These are phyloP conservation scores for Monascus ruber DNA, from an alignment of 2,329 filamentous ascomycete genomes.

Conservation along the genomic window DNA sequence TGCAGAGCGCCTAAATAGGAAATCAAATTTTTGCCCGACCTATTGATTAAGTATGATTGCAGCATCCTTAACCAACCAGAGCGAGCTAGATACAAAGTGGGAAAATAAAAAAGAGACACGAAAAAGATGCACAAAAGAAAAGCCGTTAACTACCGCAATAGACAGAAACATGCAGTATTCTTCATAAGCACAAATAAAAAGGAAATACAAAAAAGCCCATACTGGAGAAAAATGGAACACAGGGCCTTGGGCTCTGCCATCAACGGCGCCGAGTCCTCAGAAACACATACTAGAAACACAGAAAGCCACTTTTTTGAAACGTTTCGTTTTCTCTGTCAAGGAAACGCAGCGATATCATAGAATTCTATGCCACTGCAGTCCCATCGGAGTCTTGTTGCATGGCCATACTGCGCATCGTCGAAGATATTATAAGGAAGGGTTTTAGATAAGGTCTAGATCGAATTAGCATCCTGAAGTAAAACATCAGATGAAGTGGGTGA, in stretches of 20 bases:
- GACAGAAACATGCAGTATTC: conserved; percentile 26
- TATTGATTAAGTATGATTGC: conserved; percentile 25
- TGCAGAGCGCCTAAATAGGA: conserved; percentile 15
- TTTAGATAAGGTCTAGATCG: conserved; percentile 33
- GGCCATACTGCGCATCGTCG: conserved; percentile 19
- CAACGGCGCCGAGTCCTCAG: conserved; percentile 8
- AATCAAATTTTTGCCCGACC: conserved; percentile 27
- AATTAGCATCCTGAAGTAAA: conserved; percentile 5
- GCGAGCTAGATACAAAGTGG: conserved; percentile 25
- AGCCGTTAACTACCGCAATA: conserved; percentile 24
- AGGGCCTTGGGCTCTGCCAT: conserved; percentile 2
- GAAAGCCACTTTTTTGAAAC: conserved; percentile 31
- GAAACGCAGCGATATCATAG: conserved; percentile 16
- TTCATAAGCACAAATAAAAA: conserved; percentile 24
- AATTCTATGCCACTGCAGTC: conserved; percentile 14
- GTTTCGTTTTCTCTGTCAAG: conserved; percentile 15
- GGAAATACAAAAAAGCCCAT: conserved; percentile 30
- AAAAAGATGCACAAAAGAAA: conserved; percentile 17
- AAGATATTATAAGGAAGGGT: conserved; percentile 19
- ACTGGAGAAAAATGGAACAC: conserved; percentile 8
- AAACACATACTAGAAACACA: conserved; percentile 24
- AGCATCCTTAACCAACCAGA: conserved; percentile 27
- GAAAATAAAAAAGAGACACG: conserved; percentile 16
- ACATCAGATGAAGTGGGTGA: neutral
- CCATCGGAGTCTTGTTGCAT: conserved; percentile 12